A percentile compares a stretch with the other conserved stretches of the same genome.
These are phyloP conservation scores for Phytophthora hybrid DNA, from an alignment of 352 stramenopile genomes.

Conservation along the genomic window DNA sequence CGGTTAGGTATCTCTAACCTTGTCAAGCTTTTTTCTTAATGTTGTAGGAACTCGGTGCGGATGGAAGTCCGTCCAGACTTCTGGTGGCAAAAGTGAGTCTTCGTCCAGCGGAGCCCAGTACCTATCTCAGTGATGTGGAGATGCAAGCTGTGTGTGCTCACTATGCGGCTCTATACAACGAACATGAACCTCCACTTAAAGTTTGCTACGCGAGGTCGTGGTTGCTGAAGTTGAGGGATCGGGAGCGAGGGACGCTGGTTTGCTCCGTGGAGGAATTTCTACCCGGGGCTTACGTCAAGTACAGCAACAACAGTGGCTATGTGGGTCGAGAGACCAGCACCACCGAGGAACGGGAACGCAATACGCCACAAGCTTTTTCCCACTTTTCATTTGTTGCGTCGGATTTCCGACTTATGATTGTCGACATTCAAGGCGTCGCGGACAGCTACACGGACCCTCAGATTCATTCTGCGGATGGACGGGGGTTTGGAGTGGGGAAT, in stretches of 20 bases:
- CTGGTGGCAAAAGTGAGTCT: conserved; percentile 84
- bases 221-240: conserved; percentile 77
- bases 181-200: conserved; percentile 82
- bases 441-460: conserved; percentile 88
- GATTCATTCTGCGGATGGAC: conserved; percentile 83
- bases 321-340: conserved; percentile 82
- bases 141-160: conserved; percentile 91
- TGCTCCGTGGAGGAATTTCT: conserved; percentile 85
- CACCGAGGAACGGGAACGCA: conserved; percentile 84
- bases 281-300: conserved; percentile 86
- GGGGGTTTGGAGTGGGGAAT: conserved; percentile 86
- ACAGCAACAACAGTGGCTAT: conserved; percentile 90
- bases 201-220: conserved; percentile 87
- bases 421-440: conserved; percentile 88
- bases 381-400: conserved; percentile 89
- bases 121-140: conserved; percentile 88
- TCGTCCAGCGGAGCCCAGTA: conserved; percentile 66
- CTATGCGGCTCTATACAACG: conserved; percentile 89
- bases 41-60: conserved; percentile 48
- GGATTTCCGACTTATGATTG: conserved; percentile 87
- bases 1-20: too few relatives aligned
- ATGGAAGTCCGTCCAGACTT: conserved; percentile 45
- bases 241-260: conserved; percentile 58
- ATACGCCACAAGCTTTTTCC: conserved; percentile 86
- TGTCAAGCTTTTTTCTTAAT: too few relatives aligned